Evolutionary conservation across 2,329 filamentous ascomycete genomes (phyloP), one percentile per base, ranked within the genome.

Genomic region (Sarocladiaceae sp.): DNA sequence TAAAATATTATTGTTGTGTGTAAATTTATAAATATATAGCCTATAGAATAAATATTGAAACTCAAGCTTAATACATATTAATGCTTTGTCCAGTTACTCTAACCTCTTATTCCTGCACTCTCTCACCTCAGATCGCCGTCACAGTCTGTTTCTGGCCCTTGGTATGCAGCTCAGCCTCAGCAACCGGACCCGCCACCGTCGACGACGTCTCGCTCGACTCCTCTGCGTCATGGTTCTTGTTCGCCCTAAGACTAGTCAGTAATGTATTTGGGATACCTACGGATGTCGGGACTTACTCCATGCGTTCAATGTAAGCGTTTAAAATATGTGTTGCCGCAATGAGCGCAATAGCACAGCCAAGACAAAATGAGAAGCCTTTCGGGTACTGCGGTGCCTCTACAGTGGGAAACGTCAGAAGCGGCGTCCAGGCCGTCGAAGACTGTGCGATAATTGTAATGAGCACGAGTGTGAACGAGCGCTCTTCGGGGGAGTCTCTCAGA

Each of bases 391-490:
- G 73, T 0, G 66, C 67, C 53, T 77, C 72, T 2, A 71, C 66
- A 0, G 73, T 76, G 0, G 65, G 67, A 56, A 80, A 83, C 0
- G 74, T 71, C 12, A 83, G 59, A 2, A 82, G 57, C 3, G 73
- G 74, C 2, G 76, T 81, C 79, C 79, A 83, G 0, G 75, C 78
- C 0, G 76, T 82, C 1, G 76, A 77, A 1, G 73, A 79, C 59
- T 80, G 78, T 0, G 77, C 69, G n/a, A 82, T 64, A 0, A 71
- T 67, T 44, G 78, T 83, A 55, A 80, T 74, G 22, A 78, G 59
- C 3, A 81, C 71, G 5, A 81, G 60, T 0, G 71, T 74, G 48
- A 81, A 71, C 0, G 76, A 69, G 4, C 79, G 63, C 54, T 80
- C 72, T 1, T 70, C 71, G 0, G 72, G 71, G 1, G 72, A 72